A percentile compares a stretch with the other conserved stretches of the same genome.
Evolutionary conservation across 2,329 filamentous ascomycete species (phyloP).

Genomic region (Sarocladiaceae sp.): DNA sequence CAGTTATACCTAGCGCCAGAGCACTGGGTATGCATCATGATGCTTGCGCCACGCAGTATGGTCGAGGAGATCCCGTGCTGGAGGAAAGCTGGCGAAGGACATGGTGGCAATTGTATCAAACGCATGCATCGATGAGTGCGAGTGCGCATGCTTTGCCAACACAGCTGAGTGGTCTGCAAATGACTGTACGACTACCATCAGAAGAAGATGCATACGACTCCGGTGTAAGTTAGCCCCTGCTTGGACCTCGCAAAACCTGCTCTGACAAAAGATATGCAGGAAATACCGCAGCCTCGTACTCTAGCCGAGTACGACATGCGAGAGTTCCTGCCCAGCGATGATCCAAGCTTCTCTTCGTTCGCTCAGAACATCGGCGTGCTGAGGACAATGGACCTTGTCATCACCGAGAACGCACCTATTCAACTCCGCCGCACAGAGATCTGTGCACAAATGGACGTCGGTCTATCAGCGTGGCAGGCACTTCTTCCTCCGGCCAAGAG

Average conservation of each 20-base stretch:
- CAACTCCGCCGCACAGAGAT: neutral
- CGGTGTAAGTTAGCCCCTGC: neutral
- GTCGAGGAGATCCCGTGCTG: constrained; percentile 59
- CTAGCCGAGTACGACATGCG: constrained; percentile 5
- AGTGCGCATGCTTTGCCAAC: neutral
- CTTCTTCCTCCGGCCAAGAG: neutral
- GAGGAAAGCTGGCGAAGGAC: constrained; percentile 85
- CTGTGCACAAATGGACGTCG: neutral
- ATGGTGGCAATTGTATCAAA: constrained; percentile 71
- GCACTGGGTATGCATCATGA: constrained; percentile 72
- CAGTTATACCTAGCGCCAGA: constrained; percentile 64
- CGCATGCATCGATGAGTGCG: neutral
- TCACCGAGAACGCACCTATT: neutral
- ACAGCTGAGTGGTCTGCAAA: neutral
- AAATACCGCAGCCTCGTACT: neutral
- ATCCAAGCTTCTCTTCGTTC: neutral
- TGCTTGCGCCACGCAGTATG: constrained; percentile 60
- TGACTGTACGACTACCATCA: neutral
- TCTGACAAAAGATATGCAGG: neutral
- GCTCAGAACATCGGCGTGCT: neutral
- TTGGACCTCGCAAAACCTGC: neutral
- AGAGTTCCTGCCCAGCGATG: neutral
- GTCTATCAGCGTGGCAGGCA: neutral
- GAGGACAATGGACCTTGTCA: neutral
- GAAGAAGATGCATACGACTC: neutral